Conservation (phyloP, 73 alveolate species). For the Symbiodinium natans region DNA sequence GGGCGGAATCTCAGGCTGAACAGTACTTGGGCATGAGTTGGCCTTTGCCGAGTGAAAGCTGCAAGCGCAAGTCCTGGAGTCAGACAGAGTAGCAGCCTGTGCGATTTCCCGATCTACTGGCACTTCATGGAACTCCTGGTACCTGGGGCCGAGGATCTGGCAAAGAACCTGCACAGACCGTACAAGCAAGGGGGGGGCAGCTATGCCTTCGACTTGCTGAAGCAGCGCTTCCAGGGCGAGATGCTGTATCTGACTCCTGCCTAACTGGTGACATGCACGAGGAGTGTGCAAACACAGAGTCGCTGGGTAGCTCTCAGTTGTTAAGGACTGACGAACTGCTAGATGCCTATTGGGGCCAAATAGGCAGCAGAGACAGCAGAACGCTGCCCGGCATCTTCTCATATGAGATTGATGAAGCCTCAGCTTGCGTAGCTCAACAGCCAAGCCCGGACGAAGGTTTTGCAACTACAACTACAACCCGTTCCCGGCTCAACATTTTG, state of each 20-base stretch:
- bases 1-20: neutral
- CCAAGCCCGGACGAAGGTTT: neutral
- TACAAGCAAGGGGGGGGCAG: neutral
- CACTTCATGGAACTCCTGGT: neutral
- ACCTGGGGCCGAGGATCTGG: neutral
- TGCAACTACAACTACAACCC: neutral
- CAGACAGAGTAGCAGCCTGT: neutral
- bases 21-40: neutral
- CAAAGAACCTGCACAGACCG: neutral
- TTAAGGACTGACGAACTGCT: neutral
- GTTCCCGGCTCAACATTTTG: neutral
- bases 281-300: neutral
- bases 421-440: neutral
- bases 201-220: conserved; percentile 15
- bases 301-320: neutral
- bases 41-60: too few relatives aligned
- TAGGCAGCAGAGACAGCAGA: neutral
- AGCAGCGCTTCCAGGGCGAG: conserved; percentile 16
- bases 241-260: neutral
- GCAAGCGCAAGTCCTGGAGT: neutral
- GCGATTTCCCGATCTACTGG: neutral
- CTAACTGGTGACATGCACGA: neutral
- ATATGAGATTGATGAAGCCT: too few relatives aligned
- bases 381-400: too few relatives aligned
- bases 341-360: neutral